Conservation (phyloP, 305 asterid genomes). For the Ajuga reptans region DNA sequence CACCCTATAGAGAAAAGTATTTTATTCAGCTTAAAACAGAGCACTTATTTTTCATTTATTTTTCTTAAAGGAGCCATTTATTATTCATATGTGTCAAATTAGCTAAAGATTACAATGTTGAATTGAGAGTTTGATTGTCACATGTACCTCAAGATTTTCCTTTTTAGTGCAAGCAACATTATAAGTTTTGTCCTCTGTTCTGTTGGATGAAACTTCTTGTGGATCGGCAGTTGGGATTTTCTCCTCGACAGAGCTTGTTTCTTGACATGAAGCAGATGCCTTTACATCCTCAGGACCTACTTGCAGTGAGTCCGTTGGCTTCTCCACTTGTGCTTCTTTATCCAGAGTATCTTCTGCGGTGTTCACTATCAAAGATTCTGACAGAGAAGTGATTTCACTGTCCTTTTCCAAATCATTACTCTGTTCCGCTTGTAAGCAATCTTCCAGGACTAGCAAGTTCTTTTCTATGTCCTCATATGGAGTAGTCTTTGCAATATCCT, state of each 20-base stretch:
- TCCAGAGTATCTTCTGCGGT: slow-evolving; percentile 2
- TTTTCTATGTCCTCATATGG: slow-evolving; percentile 21
- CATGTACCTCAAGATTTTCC: background rate
- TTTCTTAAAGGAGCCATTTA: background rate
- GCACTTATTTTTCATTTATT: background rate
- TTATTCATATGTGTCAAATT: background rate
- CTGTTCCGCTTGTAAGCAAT: slow-evolving; percentile 13
- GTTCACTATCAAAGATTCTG: slow-evolving; percentile 9
- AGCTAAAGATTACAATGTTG: background rate
- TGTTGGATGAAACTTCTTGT: background rate
- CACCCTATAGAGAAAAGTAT: too few species aligned
- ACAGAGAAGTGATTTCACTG: slow-evolving; percentile 8
- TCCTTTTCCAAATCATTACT: slow-evolving; percentile 16
- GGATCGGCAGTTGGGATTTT: background rate
- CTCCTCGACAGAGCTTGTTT: slow-evolving; percentile 8
- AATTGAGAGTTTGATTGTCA: background rate
- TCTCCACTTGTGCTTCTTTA: slow-evolving; percentile 20
- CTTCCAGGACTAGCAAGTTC: slow-evolving; percentile 12
- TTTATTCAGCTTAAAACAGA: background rate
- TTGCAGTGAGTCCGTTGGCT: slow-evolving; percentile 8
- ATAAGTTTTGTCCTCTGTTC: background rate
- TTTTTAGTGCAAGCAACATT: background rate
- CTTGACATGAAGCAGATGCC: slow-evolving; percentile 16
- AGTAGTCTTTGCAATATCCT: slow-evolving; percentile 17
- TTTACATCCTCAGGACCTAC: slow-evolving; percentile 13